Percentiles rank a stretch among this genome's conserved stretches.
These are phyloP conservation scores for Globisporangium takayamanum DNA, from an alignment of 352 stramenopile species.

Conservation along the genomic window DNA sequence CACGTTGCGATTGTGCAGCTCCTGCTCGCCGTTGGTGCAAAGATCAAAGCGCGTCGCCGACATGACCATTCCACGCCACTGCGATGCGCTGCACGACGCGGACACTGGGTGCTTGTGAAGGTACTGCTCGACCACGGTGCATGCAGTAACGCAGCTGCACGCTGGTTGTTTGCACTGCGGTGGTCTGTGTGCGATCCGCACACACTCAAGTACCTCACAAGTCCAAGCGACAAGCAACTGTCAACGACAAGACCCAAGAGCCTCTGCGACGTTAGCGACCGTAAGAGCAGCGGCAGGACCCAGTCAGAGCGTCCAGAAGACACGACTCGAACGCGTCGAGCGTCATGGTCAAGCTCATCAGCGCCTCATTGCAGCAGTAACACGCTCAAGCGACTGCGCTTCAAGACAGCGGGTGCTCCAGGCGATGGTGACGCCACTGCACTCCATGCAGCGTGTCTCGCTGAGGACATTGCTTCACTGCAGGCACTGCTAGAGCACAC, in stretches of 20 bases:
- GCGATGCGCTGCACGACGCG: slow-evolving; percentile 23
- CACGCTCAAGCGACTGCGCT: too few species aligned
- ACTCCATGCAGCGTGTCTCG: too few species aligned
- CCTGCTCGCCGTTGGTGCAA: slow-evolving; percentile 17
- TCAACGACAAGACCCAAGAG: neutral
- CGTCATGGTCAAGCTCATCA: neutral
- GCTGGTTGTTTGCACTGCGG: slow-evolving; percentile 18
- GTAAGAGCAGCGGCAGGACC: slow-evolving; percentile 7
- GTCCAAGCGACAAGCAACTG: neutral
- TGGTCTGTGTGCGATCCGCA: slow-evolving; percentile 14
- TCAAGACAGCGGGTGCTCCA: too few species aligned
- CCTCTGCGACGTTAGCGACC: slow-evolving; percentile 1
- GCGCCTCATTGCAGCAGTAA: neutral
- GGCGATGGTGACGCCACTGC: too few species aligned
- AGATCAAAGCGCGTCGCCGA: slow-evolving; percentile 13
- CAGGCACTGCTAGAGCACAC: neutral
- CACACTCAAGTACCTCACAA: slow-evolving; percentile 24
- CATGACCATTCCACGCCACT: slow-evolving; percentile 24
- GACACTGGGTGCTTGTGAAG: slow-evolving; percentile 24
- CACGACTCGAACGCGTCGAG: neutral
- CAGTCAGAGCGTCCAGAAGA: slow-evolving; percentile 7
- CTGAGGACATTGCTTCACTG: too few species aligned
- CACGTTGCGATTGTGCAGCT: slow-evolving; percentile 23
- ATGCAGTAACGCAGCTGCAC: slow-evolving; percentile 9
- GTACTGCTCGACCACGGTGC: slow-evolving; percentile 29